Conservation (phyloP, 768 basidiomycete genomes). For the Pilatotrama ljubarskyi region DNA sequence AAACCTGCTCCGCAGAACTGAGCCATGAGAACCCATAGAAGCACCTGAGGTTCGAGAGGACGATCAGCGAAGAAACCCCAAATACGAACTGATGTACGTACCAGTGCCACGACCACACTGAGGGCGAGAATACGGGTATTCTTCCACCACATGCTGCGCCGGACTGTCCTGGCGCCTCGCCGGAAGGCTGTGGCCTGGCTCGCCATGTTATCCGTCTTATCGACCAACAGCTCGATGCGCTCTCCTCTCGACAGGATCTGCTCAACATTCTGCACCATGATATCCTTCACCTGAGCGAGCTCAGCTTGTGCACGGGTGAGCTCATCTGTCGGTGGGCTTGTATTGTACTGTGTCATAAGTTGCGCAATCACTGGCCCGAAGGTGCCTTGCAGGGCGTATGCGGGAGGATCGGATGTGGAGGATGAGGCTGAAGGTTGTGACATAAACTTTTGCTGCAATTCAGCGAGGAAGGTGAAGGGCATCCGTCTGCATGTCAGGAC, state of each 20-base stretch:
- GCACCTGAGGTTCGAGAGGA: conserved; percentile 43
- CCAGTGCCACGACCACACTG: conserved; percentile 68
- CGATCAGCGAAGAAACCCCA: conserved; percentile 16
- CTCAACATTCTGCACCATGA: conserved; percentile 99
- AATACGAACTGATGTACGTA: conserved; percentile 37
- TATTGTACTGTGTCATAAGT: conserved; percentile 88
- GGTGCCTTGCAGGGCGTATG: conserved; percentile 67
- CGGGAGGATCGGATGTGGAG: conserved; percentile 46
- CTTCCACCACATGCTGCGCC: conserved; percentile 90
- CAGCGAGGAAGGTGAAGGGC: conserved; percentile 91
- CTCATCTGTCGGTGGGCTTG: conserved; percentile 84
- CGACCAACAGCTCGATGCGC: conserved; percentile 91
- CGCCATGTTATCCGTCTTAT: conserved; percentile 96
- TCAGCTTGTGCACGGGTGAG: conserved; percentile 88
- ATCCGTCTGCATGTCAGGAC: conserved; percentile 55
- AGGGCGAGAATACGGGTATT: conserved; percentile 71
- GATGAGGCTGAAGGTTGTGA: conserved; percentile 66
- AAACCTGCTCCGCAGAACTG: conserved; percentile 87
- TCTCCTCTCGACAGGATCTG: conserved; percentile 94
- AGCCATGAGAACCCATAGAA: conserved; percentile 82
- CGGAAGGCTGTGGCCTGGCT: conserved; percentile 93
- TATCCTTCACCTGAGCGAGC: conserved; percentile 87
- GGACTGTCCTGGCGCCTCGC: conserved; percentile 79
- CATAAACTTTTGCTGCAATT: conserved; percentile 79
- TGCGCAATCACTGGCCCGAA: conserved; percentile 70